These are phyloP conservation scores for Hansenula lynferdii DNA, from an alignment of 1,139 yeast species.

Conservation along the genomic window DNA sequence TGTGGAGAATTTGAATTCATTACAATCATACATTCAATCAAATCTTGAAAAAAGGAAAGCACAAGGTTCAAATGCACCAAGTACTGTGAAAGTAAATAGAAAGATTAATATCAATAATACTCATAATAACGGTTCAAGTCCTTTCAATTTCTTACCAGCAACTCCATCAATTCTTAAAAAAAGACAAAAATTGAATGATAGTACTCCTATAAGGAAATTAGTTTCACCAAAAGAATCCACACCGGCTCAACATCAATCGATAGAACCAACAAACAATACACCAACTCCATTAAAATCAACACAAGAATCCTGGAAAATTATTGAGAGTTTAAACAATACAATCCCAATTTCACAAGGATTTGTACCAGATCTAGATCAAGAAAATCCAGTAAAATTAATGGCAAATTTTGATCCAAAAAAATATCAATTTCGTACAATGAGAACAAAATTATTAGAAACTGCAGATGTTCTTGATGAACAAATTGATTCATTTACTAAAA, in stretches of 20 bases:
- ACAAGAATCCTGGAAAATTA: conserved; percentile 42
- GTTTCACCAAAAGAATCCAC: conserved; percentile 10
- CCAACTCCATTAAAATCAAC: conserved; percentile 23
- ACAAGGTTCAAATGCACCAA: conserved; percentile 17
- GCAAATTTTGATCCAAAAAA: conserved; percentile 71
- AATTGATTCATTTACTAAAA: conserved; percentile 59
- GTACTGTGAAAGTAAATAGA: conserved; percentile 28
- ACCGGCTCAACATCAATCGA: conserved; percentile 4
- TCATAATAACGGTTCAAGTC: conserved; percentile 23
- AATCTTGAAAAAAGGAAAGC: conserved; percentile 39
- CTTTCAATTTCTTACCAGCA: conserved; percentile 30
- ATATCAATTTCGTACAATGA: conserved; percentile 82
- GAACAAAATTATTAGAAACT: conserved; percentile 79
- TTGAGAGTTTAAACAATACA: conserved; percentile 58
- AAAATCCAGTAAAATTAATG: conserved; percentile 41
- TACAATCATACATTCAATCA: conserved; percentile 59
- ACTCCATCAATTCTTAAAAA: conserved; percentile 37
- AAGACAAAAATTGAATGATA: conserved; percentile 21
- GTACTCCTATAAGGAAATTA: conserved; percentile 13
- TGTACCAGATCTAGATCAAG: conserved; percentile 26
- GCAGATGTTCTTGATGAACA: conserved; percentile 92
- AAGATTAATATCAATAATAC: conserved; percentile 29
- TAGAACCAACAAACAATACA: conserved; percentile 6
- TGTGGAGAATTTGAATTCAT: conserved; percentile 42
- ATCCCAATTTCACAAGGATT: conserved; percentile 34